Evolutionary conservation across 1,284 basidiomycete species (phyloP), one percentile per base, ranked within the genome.

Genomic region (Ganoderma lucidum): DNA sequence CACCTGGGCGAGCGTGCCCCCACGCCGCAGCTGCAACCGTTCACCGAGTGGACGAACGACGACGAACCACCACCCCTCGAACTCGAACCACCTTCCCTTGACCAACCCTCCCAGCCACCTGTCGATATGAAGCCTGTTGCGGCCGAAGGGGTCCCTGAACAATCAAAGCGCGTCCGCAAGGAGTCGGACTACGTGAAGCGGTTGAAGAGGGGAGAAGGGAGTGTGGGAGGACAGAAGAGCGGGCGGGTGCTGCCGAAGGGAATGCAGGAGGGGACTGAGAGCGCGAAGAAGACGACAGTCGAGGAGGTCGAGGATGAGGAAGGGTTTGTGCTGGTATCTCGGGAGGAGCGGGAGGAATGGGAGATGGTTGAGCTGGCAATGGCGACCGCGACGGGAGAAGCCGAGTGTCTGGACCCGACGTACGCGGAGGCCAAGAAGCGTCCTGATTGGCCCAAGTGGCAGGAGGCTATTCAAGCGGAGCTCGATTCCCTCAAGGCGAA

Each of bases 371-470:
- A 67, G 61, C 23, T 66, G 58, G 66, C 66, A 15, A 55, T 75
- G 62, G 42, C 61, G 12, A 70, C 71, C 1, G 67, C 61, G 19
- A 68, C 42, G 37, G 59, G 70, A 3, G 72, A 73, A n/a, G n/a
- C n/a, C n/a, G n/a, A n/a, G n/a, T n/a, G n/a, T n/a, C n/a, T n/a
- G n/a, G n/a, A n/a, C n/a, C n/a, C n/a, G n/a, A n/a, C n/a, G n/a
- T n/a, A n/a, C n/a, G n/a, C n/a, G n/a, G n/a, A n/a, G n/a, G n/a
- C 79, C 0, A 72, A 72, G 51, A 63, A 48, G 41, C 55, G 71
- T n/a, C 68, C 70, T 0, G 73, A 81, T 65, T 71, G 70, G 66
- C 42, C 59, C 15, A 44, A 75, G 28, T 81, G 78, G 44, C 19
- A n/a, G 17, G 44, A 4, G 2, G 44, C 44, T 19, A 45, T 45